Evolutionary conservation across 345 rosid species (phyloP).

Genomic region (Gossypium sturtianum): DNA sequence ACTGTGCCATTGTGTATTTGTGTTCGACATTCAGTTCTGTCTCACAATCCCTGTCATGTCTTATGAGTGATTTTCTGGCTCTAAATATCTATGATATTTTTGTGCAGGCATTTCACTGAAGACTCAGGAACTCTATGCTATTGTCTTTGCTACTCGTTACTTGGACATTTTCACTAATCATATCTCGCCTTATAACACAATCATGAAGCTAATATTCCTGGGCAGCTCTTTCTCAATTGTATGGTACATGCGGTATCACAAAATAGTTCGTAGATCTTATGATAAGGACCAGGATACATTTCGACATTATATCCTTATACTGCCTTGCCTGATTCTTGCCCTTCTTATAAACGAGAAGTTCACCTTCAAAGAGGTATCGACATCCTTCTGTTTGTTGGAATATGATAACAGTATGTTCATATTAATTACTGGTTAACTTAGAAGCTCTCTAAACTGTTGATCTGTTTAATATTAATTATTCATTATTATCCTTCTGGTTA

Average conservation of each 20-base stretch:
- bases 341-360: constrained; percentile 59
- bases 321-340: constrained; percentile 68
- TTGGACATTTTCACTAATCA: constrained; percentile 60
- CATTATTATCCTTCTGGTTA: neutral
- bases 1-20: neutral
- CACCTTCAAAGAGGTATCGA: constrained; percentile 51
- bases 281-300: constrained; percentile 59
- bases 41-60: neutral
- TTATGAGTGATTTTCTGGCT: neutral
- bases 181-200: constrained; percentile 58
- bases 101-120: constrained; percentile 67
- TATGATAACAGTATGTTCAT: neutral
- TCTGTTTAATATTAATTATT: constrained; percentile 1
- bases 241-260: constrained; percentile 47
- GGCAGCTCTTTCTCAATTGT: constrained; percentile 44
- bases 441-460: neutral
- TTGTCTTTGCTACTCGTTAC: constrained; percentile 70
- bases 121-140: constrained; percentile 81
- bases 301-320: constrained; percentile 47
- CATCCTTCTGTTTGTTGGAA: constrained; percentile 1
- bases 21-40: neutral
- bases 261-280: constrained; percentile 35
- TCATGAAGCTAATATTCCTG: constrained; percentile 40
- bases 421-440: neutral
- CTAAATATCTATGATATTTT: neutral